Evolutionary conservation across 441 rosid species (phyloP).

Genomic region (Dalechampia spathulata): DNA sequence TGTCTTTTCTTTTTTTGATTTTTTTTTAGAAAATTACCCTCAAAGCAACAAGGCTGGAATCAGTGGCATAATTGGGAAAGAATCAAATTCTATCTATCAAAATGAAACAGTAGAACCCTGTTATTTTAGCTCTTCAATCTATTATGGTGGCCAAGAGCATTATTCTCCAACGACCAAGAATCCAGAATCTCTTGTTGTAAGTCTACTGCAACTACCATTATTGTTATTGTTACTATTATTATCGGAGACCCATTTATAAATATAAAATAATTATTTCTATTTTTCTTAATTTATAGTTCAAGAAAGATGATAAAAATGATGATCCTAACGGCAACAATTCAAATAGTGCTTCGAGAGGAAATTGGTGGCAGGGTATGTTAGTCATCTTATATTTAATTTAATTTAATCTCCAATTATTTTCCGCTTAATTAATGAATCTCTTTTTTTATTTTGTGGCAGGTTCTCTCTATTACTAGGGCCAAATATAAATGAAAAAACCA

Average conservation of each 20-base stretch:
- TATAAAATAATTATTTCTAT: too few species aligned
- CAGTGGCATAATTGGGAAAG: too few species aligned
- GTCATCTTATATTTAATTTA: too few species aligned
- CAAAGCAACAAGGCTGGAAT: slow-evolving; percentile 29
- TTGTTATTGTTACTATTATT: too few species aligned
- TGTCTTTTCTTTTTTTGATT: too few species aligned
- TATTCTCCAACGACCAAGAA: slow-evolving; percentile 46
- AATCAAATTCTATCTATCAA: slow-evolving; percentile 34
- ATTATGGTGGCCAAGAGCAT: slow-evolving; percentile 89
- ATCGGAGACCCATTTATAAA: too few species aligned
- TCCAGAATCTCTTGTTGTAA: slow-evolving; percentile 30
- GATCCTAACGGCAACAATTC: slow-evolving; percentile 46
- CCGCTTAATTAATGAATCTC: too few species aligned
- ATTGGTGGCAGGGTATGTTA: slow-evolving; percentile 89
- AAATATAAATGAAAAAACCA: too few species aligned
- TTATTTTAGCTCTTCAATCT: slow-evolving; percentile 73
- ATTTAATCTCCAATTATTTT: too few species aligned
- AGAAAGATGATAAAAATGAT: slow-evolving; percentile 42
- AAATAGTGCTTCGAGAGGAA: slow-evolving; percentile 65
- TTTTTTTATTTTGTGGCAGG: too few species aligned
- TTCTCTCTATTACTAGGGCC: too few species aligned
- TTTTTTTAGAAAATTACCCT: slow-evolving; percentile 5
- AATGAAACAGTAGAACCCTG: slow-evolving; percentile 55
- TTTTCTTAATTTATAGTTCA: slow-evolving; percentile 21
- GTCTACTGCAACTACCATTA: too few species aligned